Evolutionary conservation across 345 rosid species (phyloP).

Genomic region (Dipteronia dyeriana): DNA sequence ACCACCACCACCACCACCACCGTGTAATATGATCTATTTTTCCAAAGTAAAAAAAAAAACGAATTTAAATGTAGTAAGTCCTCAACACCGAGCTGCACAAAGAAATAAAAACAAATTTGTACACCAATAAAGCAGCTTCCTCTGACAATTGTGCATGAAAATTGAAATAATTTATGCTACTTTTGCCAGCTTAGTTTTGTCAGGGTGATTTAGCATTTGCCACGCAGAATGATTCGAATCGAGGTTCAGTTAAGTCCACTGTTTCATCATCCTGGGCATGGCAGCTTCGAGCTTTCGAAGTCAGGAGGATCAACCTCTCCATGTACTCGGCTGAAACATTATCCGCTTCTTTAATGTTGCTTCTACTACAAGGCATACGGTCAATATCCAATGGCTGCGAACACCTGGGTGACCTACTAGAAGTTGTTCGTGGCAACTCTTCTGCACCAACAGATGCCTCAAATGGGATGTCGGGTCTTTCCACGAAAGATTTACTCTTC

Average conservation of each 20-base stretch:
- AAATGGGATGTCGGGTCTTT: conserved; percentile 24
- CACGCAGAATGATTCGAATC: conserved; percentile 76
- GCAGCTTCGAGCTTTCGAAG: conserved; percentile 54
- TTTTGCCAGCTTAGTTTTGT: conserved; percentile 30
- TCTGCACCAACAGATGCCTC: conserved; percentile 33
- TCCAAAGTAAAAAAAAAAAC: background rate
- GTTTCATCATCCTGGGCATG: conserved; percentile 60
- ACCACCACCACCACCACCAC: conserved; percentile 3
- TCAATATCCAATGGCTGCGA: conserved; percentile 26
- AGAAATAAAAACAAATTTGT: conserved; percentile 22
- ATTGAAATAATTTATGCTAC: background rate
- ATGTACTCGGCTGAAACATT: conserved; percentile 36
- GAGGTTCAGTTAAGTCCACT: conserved; percentile 87
- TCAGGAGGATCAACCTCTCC: conserved; percentile 43
- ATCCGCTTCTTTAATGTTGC: conserved; percentile 13
- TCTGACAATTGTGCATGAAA: conserved; percentile 12
- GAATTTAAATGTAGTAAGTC: background rate
- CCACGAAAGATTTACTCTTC: conserved; percentile 30
- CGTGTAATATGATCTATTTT: background rate
- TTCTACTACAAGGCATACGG: background rate
- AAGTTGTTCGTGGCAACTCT: conserved; percentile 23
- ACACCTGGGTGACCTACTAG: conserved; percentile 19
- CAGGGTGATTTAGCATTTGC: conserved; percentile 45
- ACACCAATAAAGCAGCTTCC: background rate
- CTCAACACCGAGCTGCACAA: conserved; percentile 12